phyloP scores from a whole-genome alignment of 805 yeast genomes.

The Starmera caribaea region DNA sequence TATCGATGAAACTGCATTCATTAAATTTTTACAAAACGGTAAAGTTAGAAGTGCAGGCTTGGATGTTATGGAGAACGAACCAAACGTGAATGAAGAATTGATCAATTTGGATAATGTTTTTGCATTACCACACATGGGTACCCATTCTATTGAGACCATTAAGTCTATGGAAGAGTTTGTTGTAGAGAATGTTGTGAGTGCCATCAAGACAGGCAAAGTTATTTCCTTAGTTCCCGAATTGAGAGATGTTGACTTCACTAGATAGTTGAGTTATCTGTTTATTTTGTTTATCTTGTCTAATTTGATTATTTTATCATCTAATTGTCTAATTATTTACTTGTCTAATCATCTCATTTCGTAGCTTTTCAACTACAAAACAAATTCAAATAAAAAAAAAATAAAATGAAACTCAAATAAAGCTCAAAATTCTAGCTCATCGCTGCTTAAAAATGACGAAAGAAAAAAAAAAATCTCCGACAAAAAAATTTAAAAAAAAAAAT shows the following conservation, averaged over 20 bases:
- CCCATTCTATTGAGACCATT: slow-evolving; percentile 67
- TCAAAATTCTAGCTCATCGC: too few species aligned
- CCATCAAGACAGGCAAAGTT: slow-evolving; percentile 57
- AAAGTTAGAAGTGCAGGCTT: slow-evolving; percentile 60
- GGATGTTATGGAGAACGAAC: slow-evolving; percentile 73
- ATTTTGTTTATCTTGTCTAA: too few species aligned
- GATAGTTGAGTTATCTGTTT: too few species aligned
- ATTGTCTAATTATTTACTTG: too few species aligned
- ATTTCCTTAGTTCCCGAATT: slow-evolving; percentile 77
- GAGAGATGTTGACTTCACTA: slow-evolving; percentile 18
- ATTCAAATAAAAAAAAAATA: too few species aligned
- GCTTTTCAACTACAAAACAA: too few species aligned
- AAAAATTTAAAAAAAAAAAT: too few species aligned
- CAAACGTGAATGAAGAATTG: slow-evolving; percentile 56
- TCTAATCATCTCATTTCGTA: too few species aligned
- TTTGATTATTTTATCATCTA: too few species aligned
- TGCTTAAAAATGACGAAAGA: too few species aligned
- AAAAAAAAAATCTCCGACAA: too few species aligned
- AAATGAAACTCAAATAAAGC: too few species aligned
- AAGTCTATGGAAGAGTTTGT: slow-evolving; percentile 74
- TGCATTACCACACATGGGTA: slow-evolving; percentile 85
- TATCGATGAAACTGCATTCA: slow-evolving; percentile 53
- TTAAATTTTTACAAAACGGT: slow-evolving; percentile 48
- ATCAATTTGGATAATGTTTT: slow-evolving; percentile 57
- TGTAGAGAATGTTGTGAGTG: slow-evolving; percentile 55